phyloP scores from a whole-genome alignment of 2,329 filamentous ascomycete species.

The Tricladium varicosporioides region DNA sequence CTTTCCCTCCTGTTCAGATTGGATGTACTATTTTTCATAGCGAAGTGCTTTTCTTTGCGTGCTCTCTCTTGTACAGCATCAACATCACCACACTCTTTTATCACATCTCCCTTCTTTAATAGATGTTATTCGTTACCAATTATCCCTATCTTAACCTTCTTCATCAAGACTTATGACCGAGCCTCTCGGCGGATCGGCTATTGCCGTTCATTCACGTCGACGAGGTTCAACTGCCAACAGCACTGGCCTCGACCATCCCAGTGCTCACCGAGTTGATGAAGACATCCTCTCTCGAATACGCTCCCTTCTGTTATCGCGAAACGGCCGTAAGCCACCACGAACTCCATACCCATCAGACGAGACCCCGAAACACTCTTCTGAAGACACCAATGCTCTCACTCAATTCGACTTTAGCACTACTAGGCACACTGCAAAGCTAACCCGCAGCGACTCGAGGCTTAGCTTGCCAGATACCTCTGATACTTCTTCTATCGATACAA shows the following conservation, averaged over 20 bases:
- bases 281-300: conserved; percentile 31
- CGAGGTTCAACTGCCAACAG: conserved; percentile 21
- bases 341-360: conserved; percentile 30
- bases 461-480: conserved; percentile 5
- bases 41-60: not conserved
- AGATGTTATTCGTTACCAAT: not conserved
- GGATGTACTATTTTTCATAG: too few species aligned
- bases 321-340: conserved; percentile 24
- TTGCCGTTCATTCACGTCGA: conserved; percentile 14
- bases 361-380: conserved; percentile 3
- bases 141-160: not conserved
- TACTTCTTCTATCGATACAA: not conserved
- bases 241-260: conserved; percentile 25
- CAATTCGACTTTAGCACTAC: conserved; percentile 24
- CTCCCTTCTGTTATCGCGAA: conserved; percentile 28
- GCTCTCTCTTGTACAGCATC: not conserved
- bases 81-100: not conserved
- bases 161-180: conserved; percentile 21
- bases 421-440: conserved; percentile 20
- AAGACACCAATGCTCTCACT: conserved; percentile 5
- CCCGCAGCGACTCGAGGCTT: conserved; percentile 10
- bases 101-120: not conserved
- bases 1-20: too few species aligned
- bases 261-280: conserved; percentile 25
- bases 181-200: conserved; percentile 14